Base-by-base conservation (phyloP, 2,329 filamentous ascomycete species). In the Trichophaea hybrida region DNA sequence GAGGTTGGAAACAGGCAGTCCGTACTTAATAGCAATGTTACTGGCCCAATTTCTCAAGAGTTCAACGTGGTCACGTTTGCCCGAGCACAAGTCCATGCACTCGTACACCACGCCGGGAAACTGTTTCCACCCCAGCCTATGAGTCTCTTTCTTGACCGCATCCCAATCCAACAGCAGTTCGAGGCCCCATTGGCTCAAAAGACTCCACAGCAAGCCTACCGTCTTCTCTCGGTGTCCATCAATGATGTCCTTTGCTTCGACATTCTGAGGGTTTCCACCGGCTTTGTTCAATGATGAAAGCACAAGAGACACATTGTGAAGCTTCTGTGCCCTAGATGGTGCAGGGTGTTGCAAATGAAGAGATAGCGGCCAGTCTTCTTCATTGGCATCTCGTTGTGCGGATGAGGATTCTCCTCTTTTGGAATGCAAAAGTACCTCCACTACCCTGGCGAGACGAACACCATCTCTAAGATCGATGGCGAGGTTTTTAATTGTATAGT, bases 161-260 rank as follows among this genome's bases (percentile, higher is more conserved):
- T 73, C 69, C 75, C 77, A 80, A 64, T 83, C 76, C 1, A 84
- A 72, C 0, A 84, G 72, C 6, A 83, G 70, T 32, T 62, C 67
- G 12, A 67, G 59, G 1, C 80, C 80, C 72, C 77, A 79, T 69
- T 75, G 76, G 44, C 77, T 77, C 40, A 83, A 76, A 24, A 84
- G 72, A 2, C 74, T 73, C 80, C 80, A 83, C 4, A 85, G 72
- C 7, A 84, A 72, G 4, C 75, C 76, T 49, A 84, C 73, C 0
- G 80, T 84, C 69, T 80, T 83, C 66, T 84, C 81, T 6, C 81
- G 76, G 65, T 83, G 80, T 1, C 81, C 81, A 64, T 83, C 76
- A 5, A 84, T 79, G 51, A 84, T 77, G 58, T 84, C 79, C 43
- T 79, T 76, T 0, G 80, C 75, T 12, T 71, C 74, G 38, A 82